Evolutionary conservation across 805 yeast genomes (phyloP).

Genomic region (Candida chilensis): DNA sequence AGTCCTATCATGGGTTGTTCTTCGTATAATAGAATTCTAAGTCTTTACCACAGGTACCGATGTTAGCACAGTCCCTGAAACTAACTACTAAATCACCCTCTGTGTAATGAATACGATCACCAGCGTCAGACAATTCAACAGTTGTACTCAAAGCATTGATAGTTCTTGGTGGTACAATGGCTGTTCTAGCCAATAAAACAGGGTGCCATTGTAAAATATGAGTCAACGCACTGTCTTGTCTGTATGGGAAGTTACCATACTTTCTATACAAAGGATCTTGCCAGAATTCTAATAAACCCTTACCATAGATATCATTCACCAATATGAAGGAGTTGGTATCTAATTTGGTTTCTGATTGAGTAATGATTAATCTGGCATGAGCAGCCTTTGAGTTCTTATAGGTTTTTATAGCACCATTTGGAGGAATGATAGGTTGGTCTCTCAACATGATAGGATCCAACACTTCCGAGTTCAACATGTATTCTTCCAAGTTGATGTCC

Average conservation of each 20-base stretch:
- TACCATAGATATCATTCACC: constrained; percentile 54
- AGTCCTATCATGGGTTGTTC: too few relatives aligned
- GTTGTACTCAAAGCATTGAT: constrained; percentile 38
- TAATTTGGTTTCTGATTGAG: constrained; percentile 59
- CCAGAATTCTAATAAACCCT: constrained; percentile 74
- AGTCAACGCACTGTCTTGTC: constrained; percentile 63
- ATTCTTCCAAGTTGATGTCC: constrained; percentile 47
- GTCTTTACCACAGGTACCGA: constrained; percentile 42
- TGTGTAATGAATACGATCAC: constrained; percentile 41
- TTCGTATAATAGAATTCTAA: constrained; percentile 23
- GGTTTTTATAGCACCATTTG: constrained; percentile 59
- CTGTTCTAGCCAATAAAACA: constrained; percentile 58
- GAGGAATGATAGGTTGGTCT: constrained; percentile 68
- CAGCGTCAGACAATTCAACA: constrained; percentile 18
- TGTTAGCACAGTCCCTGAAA: constrained; percentile 47
- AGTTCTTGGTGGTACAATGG: constrained; percentile 58
- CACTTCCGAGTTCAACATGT: constrained; percentile 50
- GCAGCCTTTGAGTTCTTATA: constrained; percentile 49
- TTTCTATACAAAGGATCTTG: constrained; percentile 60
- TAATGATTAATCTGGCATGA: constrained; percentile 49
- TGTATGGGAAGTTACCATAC: constrained; percentile 50
- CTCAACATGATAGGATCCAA: constrained; percentile 56
- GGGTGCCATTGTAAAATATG: constrained; percentile 97
- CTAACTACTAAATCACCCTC: constrained; percentile 62
- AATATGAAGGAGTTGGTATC: constrained; percentile 68